Conservation (phyloP, 805 yeast species). For the Kluyveromyces aestuarii region DNA sequence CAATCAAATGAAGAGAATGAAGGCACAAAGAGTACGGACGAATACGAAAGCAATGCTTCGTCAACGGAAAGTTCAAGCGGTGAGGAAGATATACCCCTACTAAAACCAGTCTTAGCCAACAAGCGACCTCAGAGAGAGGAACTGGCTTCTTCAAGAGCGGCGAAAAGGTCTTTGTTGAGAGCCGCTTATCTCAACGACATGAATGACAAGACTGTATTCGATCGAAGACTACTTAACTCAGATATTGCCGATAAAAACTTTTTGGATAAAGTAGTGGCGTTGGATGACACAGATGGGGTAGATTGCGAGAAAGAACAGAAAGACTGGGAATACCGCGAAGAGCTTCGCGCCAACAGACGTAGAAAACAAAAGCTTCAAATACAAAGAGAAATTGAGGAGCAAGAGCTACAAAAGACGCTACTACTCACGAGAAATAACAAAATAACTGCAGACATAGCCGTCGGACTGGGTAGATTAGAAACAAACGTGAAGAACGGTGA, state of each 20-base stretch:
- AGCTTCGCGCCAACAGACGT: constrained; percentile 11
- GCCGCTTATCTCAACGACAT: constrained; percentile 10
- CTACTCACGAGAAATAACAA: neutral
- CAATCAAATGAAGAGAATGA: neutral
- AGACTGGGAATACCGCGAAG: constrained; percentile 19
- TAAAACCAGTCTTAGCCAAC: constrained; percentile 21
- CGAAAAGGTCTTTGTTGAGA: constrained; percentile 3
- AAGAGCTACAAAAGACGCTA: constrained; percentile 12
- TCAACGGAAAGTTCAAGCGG: constrained; percentile 8
- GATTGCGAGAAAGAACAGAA: constrained; percentile 17
- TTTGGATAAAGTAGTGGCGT: constrained; percentile 11
- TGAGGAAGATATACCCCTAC: constrained; percentile 14
- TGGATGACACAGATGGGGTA: constrained; percentile 21
- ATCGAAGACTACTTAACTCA: constrained; percentile 5
- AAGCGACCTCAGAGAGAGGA: neutral
- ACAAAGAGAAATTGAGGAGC: constrained; percentile 22
- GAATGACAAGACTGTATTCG: constrained; percentile 6
- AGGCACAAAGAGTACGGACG: neutral
- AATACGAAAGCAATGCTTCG: constrained; percentile 2
- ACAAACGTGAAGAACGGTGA: neutral
- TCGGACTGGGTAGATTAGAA: neutral
- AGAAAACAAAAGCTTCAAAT: constrained; percentile 15
- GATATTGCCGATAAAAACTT: constrained; percentile 20
- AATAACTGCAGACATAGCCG: neutral
- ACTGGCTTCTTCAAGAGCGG: neutral